Conservation (phyloP, 1,284 basidiomycete genomes). For the Ganoderma boninense region DNA sequence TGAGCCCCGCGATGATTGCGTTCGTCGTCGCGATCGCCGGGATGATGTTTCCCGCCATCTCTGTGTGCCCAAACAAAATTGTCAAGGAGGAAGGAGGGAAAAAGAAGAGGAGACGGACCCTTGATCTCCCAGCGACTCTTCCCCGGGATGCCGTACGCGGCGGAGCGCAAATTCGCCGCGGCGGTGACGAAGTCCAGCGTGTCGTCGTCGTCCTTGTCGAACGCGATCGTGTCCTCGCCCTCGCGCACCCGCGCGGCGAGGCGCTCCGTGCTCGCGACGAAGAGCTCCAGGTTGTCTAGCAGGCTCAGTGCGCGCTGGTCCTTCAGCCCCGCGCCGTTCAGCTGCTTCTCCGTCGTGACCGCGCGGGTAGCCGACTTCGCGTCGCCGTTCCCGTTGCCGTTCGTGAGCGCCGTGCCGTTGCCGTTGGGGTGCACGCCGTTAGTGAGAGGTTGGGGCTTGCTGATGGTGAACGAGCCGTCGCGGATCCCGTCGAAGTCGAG, state of each 20-base stretch:
- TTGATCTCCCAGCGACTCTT: conserved; percentile 98
- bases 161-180: conserved; percentile 90
- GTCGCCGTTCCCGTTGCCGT: conserved; percentile 35
- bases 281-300: conserved; percentile 84
- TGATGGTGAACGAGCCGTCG: conserved; percentile 63
- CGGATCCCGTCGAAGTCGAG: conserved; percentile 82
- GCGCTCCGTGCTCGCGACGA: conserved; percentile 83
- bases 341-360: conserved; percentile 36
- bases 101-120: conserved; percentile 55
- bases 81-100: not conserved
- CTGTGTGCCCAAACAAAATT: conserved; percentile 50
- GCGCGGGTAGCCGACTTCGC: conserved; percentile 31
- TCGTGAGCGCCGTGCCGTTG: conserved; percentile 4
- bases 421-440: conserved; percentile 38
- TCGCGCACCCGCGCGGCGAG: conserved; percentile 78
- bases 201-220: conserved; percentile 99
- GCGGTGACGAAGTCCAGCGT: conserved; percentile 97
- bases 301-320: conserved; percentile 83
- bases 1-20: conserved; percentile 94
- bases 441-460: conserved; percentile 21
- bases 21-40: conserved; percentile 99
- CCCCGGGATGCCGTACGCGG: conserved; percentile 87
- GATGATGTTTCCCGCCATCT: conserved; percentile 99
- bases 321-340: conserved; percentile 61
- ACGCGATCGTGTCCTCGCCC: conserved; percentile 84